Evolutionary conservation across 768 basidiomycete genomes (phyloP), one percentile per base, ranked within the genome.

Genomic region (Hydnomerulius pinastri): DNA sequence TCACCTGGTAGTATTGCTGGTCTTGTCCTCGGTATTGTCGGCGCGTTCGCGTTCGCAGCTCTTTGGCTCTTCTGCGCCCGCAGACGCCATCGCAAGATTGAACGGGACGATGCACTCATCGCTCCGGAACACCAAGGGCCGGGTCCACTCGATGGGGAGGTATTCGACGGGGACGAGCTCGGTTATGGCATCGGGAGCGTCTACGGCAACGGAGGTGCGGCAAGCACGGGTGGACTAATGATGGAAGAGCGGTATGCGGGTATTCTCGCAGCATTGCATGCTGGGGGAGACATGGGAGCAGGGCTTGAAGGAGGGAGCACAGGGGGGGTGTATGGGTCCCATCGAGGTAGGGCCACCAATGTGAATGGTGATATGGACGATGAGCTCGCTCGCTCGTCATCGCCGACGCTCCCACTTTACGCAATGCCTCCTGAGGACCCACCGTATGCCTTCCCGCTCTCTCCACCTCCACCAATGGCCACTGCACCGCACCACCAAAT

Each of bases 1-100:
- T 66, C 63, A 10, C 60, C 68, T 2, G 62, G 66, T 23, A 41
- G 60, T 13, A 52, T 70, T 4, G 53, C 48, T 6, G 68, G 43
- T 6, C 48, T 68, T 11, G 54, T 58, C 2, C 51, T 68, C 12
- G 68, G 68, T 18, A 45, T 66, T 13, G 40, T 58, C 4, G 67
- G 66, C 23, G 53, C 60, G 3, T 15, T 66, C 42, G 61, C 62
- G 12, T 68, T 68, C 35, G 52, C 60, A 3, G 46, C 36, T 30
- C 54, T 68, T 4, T 70, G 66, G 68, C 57, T 70, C 15, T 64
- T 66, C 32, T 68, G 67, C n/a, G 66, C 68, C 35, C 61, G 64
- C 23, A 59, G 62, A 44, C 66, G 68, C 23, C 63, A 60, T 50
- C 68, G 60, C 24, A 43, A 49, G 24, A 50, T 67, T 18, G 38